phyloP scores from a whole-genome alignment of 2,329 filamentous ascomycete genomes.

The Hymenoscyphus salicellus region DNA sequence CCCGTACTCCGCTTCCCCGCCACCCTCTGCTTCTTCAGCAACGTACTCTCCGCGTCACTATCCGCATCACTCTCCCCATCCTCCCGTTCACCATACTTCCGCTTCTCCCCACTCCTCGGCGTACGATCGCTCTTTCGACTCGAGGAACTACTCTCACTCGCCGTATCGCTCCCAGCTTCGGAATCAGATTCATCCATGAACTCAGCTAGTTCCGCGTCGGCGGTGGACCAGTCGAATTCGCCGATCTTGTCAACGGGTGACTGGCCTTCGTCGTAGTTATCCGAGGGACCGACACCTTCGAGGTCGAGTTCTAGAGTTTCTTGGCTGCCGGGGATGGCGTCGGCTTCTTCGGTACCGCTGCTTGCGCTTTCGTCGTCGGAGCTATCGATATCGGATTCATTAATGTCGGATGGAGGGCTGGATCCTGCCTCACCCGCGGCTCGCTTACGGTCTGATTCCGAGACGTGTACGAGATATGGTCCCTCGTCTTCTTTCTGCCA shows the following conservation, averaged over 20 bases:
- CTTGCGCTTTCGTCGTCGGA: constrained; percentile 3
- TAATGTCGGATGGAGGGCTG: constrained; percentile 43
- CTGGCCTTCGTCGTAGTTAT: constrained; percentile 48
- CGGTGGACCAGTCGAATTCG: constrained; percentile 59
- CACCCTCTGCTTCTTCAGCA: constrained; percentile 52
- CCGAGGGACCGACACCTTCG: constrained; percentile 48
- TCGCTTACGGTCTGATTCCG: constrained; percentile 57
- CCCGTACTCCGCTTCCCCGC: constrained; percentile 46
- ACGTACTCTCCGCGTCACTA: constrained; percentile 46
- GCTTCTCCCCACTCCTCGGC: constrained; percentile 29
- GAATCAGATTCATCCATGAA: constrained; percentile 59
- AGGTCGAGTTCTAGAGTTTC: constrained; percentile 39
- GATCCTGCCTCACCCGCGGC: constrained; percentile 44
- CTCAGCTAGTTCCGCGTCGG: constrained; percentile 71
- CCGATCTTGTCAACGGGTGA: constrained; percentile 56
- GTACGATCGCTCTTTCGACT: constrained; percentile 23
- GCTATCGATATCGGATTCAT: constrained; percentile 39
- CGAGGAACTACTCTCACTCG: constrained; percentile 23
- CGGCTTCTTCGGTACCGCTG: constrained; percentile 27
- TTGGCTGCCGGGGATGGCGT: constrained; percentile 32
- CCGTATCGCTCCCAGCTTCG: constrained; percentile 42
- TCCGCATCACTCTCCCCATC: constrained; percentile 42
- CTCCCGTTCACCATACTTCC: constrained; percentile 35
- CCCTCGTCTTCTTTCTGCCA: constrained; percentile 79
- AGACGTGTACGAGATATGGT: constrained; percentile 60